A percentile compares a stretch with the other conserved stretches of the same genome.
Conservation (phyloP, 2,329 filamentous ascomycete genomes). For the Didymella pinodella region DNA sequence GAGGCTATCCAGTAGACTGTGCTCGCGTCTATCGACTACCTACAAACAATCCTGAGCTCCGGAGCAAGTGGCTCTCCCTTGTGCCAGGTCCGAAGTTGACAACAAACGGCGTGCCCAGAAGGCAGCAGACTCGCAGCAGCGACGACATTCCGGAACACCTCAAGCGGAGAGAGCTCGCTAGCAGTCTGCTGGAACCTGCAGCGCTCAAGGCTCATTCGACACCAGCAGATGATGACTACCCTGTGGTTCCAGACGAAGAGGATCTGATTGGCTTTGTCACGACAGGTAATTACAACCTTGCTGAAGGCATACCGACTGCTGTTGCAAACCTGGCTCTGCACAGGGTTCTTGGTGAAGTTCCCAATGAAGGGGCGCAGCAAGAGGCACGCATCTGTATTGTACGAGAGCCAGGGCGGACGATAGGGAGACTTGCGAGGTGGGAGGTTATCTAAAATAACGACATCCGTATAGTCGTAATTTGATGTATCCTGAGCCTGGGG, state of each 20-base stretch:
- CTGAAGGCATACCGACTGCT: slow-evolving; percentile 76
- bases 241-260: slow-evolving; percentile 72
- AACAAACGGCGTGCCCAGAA: slow-evolving; percentile 22
- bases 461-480: neutral
- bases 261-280: slow-evolving; percentile 93
- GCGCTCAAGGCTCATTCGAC: slow-evolving; percentile 21
- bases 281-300: slow-evolving; percentile 81
- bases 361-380: slow-evolving; percentile 25
- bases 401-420: slow-evolving; percentile 77
- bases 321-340: slow-evolving; percentile 74
- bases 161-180: slow-evolving; percentile 35
- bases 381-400: slow-evolving; percentile 73
- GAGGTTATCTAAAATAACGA: slow-evolving; percentile 56
- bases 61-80: slow-evolving; percentile 75
- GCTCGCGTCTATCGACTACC: slow-evolving; percentile 90
- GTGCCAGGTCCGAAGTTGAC: slow-evolving; percentile 31
- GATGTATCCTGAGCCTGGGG: neutral
- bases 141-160: slow-evolving; percentile 33
- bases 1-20: slow-evolving; percentile 74
- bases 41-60: slow-evolving; percentile 60
- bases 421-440: slow-evolving; percentile 84
- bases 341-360: slow-evolving; percentile 62
- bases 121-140: slow-evolving; percentile 15
- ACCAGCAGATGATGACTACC: slow-evolving; percentile 58
- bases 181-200: slow-evolving; percentile 34